These are phyloP conservation scores for Gentiana macrophylla DNA, from an alignment of 257 asterid genomes.

Conservation along the genomic window DNA sequence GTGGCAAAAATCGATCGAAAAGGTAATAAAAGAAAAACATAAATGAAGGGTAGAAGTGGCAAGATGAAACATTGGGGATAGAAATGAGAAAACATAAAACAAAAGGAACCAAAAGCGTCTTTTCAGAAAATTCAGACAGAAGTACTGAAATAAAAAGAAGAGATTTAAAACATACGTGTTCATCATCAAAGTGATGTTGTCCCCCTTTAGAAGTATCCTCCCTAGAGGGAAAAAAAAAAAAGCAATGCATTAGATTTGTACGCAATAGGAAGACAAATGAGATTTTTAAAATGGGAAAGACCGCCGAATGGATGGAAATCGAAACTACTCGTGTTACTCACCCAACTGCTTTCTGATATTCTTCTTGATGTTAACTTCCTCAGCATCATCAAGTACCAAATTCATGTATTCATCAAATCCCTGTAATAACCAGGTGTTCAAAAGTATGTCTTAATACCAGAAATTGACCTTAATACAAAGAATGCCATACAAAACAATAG, in stretches of 20 bases:
- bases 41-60: too few species aligned
- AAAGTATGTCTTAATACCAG: too few species aligned
- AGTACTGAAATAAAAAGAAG: neutral
- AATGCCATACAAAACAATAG: too few species aligned
- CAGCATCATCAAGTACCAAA: conserved; percentile 51
- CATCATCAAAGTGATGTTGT: conserved; percentile 45
- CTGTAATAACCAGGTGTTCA: conserved; percentile 7
- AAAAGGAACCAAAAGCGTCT: too few species aligned
- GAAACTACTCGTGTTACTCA: conserved; percentile 7
- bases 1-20: too few species aligned
- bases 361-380: conserved; percentile 51
- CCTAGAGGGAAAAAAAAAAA: conserved; percentile 13
- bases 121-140: too few species aligned
- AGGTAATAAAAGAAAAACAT: too few species aligned
- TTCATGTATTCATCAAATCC: conserved; percentile 59
- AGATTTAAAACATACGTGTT: conserved; percentile 25
- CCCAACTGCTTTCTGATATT: conserved; percentile 47
- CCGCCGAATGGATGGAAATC: neutral
- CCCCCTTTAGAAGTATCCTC: conserved; percentile 44
- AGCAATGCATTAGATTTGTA: conserved; percentile 2
- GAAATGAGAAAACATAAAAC: too few species aligned
- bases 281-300: neutral
- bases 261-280: neutral
- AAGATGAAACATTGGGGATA: too few species aligned
- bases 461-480: neutral